Percentiles rank a stretch among this genome's conserved stretches.
Evolutionary conservation across 306 rosid genomes (phyloP).

Genomic region (Cucumis hystrix): DNA sequence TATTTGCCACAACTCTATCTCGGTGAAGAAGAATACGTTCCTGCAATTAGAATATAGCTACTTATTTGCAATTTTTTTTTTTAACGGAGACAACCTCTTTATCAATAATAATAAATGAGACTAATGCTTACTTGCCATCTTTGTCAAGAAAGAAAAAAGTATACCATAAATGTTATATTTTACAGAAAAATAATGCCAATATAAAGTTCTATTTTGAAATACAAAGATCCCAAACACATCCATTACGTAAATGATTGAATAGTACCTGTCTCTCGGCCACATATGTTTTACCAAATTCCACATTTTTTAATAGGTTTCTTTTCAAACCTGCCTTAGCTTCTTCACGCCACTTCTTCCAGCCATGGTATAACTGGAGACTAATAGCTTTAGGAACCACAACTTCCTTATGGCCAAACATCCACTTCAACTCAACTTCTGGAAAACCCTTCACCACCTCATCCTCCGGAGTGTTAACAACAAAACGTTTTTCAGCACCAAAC

Average conservation of each 20-base stretch:
- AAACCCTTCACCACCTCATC: constrained; percentile 74
- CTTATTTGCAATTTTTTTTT: background rate
- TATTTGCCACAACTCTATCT: constrained; percentile 73
- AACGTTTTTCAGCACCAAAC: constrained; percentile 55
- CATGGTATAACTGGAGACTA: constrained; percentile 66
- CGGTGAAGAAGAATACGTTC: constrained; percentile 74
- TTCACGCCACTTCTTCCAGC: constrained; percentile 92
- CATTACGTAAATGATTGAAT: constrained; percentile 6
- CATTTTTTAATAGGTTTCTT: constrained; percentile 46
- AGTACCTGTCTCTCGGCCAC: constrained; percentile 62
- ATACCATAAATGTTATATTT: background rate
- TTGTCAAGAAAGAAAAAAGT: background rate
- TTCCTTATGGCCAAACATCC: constrained; percentile 86
- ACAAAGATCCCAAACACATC: background rate
- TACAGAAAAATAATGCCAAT: background rate
- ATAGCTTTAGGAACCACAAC: constrained; percentile 70
- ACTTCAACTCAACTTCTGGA: constrained; percentile 77
- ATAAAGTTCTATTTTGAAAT: background rate
- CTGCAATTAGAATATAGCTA: constrained; percentile 26
- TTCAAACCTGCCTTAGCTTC: constrained; percentile 68
- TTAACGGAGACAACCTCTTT: too few relatives aligned
- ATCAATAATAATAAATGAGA: too few relatives aligned
- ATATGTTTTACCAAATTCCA: constrained; percentile 53
- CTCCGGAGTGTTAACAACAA: constrained; percentile 46
- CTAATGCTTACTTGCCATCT: background rate